phyloP scores from a whole-genome alignment of 2,329 filamentous ascomycete genomes.

The Aspergillus sp. region DNA sequence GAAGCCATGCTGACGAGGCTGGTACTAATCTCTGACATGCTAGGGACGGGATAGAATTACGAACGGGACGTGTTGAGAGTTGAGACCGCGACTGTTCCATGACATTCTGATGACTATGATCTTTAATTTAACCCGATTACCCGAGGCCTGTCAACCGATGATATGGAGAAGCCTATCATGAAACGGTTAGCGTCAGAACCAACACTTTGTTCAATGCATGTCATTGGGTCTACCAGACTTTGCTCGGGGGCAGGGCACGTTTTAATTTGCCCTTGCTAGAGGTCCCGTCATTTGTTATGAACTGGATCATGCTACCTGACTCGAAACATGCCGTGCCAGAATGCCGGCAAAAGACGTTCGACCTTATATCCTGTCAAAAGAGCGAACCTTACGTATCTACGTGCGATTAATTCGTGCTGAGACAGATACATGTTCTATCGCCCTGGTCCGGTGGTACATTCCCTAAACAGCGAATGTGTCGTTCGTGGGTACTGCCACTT shows the following conservation, averaged over 20 bases:
- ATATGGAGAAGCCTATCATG: background rate
- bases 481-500: background rate
- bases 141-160: background rate
- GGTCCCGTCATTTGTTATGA: background rate
- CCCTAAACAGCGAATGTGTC: background rate
- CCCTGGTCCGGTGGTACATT: background rate
- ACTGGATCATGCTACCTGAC: background rate
- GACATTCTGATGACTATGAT: background rate
- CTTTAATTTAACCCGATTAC: background rate
- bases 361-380: background rate
- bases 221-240: background rate
- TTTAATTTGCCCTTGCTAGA: background rate
- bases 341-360: background rate
- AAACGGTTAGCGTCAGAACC: background rate
- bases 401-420: too few relatives aligned
- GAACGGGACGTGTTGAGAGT: background rate
- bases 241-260: background rate
- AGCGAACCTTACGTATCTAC: background rate
- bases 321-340: background rate
- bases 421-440: background rate
- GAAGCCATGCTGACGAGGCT: background rate
- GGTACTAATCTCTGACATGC: background rate
- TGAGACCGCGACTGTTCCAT: background rate
- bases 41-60: background rate
- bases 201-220: background rate